Evolutionary conservation across 2,329 filamentous ascomycete species (phyloP).

Genomic region (Aspergillus floridensis): DNA sequence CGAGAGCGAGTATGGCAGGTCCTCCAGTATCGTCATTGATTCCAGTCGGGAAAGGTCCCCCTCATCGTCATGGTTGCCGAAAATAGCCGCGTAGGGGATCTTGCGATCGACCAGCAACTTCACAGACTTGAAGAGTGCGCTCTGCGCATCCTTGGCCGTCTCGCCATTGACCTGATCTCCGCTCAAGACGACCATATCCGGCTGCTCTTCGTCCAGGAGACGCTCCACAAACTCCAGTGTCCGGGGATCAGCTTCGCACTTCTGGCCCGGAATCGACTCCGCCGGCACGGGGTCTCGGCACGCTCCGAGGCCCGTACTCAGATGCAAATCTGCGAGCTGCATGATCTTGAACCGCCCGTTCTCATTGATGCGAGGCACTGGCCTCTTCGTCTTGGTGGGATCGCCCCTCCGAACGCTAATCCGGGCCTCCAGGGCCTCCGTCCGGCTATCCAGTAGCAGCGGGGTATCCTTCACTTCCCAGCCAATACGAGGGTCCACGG

Average conservation of each 20-base stretch:
- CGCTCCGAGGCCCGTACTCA: conserved; percentile 81
- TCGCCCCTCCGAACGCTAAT: conserved; percentile 75
- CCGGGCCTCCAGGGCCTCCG: conserved; percentile 65
- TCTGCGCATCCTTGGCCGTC: conserved; percentile 85
- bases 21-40: conserved; percentile 83
- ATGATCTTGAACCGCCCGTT: conserved; percentile 97
- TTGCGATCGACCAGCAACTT: conserved; percentile 79
- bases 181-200: conserved; percentile 85
- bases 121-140: conserved; percentile 89
- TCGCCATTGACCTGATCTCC: conserved; percentile 97
- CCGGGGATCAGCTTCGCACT: conserved; percentile 86
- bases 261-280: conserved; percentile 63
- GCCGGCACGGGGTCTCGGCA: conserved; percentile 85
- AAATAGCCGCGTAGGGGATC: conserved; percentile 90
- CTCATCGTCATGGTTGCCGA: conserved; percentile 97
- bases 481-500: conserved; percentile 80
- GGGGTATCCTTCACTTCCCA: conserved; percentile 78
- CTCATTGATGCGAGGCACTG: conserved; percentile 73
- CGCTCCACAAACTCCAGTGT: conserved; percentile 84
- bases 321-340: conserved; percentile 89
- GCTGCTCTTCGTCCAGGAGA: conserved; percentile 87
- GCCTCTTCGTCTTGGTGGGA: conserved; percentile 63
- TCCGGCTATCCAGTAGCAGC: conserved; percentile 64
- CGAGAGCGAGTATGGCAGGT: conserved; percentile 86
- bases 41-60: conserved; percentile 70